These are phyloP conservation scores for Blumeria graminis DNA, from an alignment of 2,329 filamentous ascomycete genomes.

Conservation along the genomic window DNA sequence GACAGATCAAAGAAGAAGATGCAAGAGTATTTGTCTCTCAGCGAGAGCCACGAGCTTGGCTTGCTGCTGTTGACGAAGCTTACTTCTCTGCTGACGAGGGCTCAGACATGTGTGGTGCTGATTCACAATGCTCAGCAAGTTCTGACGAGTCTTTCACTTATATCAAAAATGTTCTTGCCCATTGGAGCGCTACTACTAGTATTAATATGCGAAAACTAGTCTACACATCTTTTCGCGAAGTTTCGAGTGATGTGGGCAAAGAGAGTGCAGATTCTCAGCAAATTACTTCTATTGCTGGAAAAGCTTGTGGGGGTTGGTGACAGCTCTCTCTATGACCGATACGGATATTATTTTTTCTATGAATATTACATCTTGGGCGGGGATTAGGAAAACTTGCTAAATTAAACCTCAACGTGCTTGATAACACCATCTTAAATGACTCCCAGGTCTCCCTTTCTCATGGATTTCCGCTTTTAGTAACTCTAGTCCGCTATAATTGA, in stretches of 20 bases:
- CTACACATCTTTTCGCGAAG: constrained; percentile 73
- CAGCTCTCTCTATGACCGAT: constrained; percentile 1
- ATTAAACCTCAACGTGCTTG: too few species aligned
- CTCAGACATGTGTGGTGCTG: constrained; percentile 11
- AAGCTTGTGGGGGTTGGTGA: constrained; percentile 86
- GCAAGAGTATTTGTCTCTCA: constrained; percentile 38
- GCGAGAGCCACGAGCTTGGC: constrained; percentile 68
- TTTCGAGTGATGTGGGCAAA: constrained; percentile 88
- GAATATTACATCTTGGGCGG: too few species aligned
- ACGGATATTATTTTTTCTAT: too few species aligned
- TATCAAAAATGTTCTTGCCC: constrained; percentile 40
- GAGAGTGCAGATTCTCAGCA: constrained; percentile 45
- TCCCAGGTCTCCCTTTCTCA: too few species aligned
- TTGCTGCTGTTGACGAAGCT: constrained; percentile 62
- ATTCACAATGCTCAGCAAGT: constrained; percentile 7
- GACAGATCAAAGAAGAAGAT: constrained; percentile 81
- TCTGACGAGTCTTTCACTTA: constrained; percentile 28
- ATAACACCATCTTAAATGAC: too few species aligned
- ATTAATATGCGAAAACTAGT: constrained; percentile 48
- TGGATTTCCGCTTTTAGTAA: too few species aligned
- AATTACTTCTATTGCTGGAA: constrained; percentile 71
- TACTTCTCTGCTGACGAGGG: constrained; percentile 56
- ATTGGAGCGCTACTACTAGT: constrained; percentile 53
- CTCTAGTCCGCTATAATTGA: too few species aligned
- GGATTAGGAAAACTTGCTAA: too few species aligned